Base-by-base conservation (phyloP, 1,284 basidiomycete genomes). In the Porodaedalea pini region DNA sequence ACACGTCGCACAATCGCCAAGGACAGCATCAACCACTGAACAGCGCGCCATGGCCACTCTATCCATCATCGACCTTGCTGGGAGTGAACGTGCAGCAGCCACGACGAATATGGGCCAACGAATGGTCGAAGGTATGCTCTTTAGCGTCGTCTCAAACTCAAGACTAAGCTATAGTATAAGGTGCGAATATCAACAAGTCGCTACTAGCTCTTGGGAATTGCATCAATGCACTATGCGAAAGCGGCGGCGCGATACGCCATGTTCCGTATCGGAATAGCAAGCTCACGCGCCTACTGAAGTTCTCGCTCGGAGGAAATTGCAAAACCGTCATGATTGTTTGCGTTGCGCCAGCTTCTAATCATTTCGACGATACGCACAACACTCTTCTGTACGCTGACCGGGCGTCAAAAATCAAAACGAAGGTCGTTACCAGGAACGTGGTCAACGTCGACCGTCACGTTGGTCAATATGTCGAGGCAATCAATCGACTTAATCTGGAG, bases 251-350 rank as follows among this genome's bases (percentile, higher is more conserved):
- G 25, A 72, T 86, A 56, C 88, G 90, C 29, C 95, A 98, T 69
- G 81, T 98, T 7, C 95, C 95, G 0, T 98, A 97, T 71, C 85
- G 95, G 55, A 95, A 98, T 76, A 94, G 92, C 75, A 98, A 98
- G 71, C 88, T 98, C 65, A 98, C 95, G 0, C 89, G 95, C 27
- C 74, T 98, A 50, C 86, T 98, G 67, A 97, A 98, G 71, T 97
- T 96, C 75, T 95, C 94, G 0, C 83, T 98, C 36, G 94, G 94
- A 0, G 95, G 95, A 13, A 98, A 98, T 71, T 98, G 95, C 79
- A 92, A 95, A 73, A 98, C 95, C 0, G 93, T 96, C 68, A 95
- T 96, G 93, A 93, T 98, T 62, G 95, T 98, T 57, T 98, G 95
- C 70, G 80, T 98, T 54, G 94, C 94, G 1, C 95, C 95, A 1